Percentiles rank a stretch among this genome's conserved stretches.
Conservation (phyloP, 768 basidiomycete species). For the Podaxis mareebaensis region DNA sequence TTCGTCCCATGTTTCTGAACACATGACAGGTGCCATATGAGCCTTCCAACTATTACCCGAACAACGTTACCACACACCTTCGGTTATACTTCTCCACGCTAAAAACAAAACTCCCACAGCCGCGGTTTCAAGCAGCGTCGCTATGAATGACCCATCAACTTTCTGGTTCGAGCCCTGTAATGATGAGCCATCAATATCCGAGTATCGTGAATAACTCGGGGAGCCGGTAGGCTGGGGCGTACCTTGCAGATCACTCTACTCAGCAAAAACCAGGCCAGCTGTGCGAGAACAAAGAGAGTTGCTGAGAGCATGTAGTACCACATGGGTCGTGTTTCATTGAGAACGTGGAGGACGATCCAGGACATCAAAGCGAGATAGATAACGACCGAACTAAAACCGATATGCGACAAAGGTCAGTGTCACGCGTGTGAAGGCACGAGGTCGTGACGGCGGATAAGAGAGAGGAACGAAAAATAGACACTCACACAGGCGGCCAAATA, state of each 20-base stretch:
- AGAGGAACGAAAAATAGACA: conserved; percentile 9
- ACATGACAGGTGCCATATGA: not conserved
- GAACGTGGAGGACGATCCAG: conserved; percentile 73
- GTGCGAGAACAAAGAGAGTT: conserved; percentile 76
- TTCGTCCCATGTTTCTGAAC: conserved; percentile 34
- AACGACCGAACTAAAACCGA: conserved; percentile 39
- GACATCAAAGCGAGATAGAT: conserved; percentile 76
- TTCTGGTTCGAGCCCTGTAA: conserved; percentile 62
- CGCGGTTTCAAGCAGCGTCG: conserved; percentile 81
- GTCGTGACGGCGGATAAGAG: not conserved
- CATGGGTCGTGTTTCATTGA: conserved; percentile 81
- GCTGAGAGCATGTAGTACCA: conserved; percentile 74
- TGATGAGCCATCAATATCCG: not conserved
- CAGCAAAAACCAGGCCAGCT: conserved; percentile 83
- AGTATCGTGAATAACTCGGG: not conserved
- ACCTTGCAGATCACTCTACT: conserved; percentile 74
- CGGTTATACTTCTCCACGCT: conserved; percentile 89
- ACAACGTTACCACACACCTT: conserved; percentile 52
- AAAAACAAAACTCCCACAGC: conserved; percentile 67
- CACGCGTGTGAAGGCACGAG: conserved; percentile 1
- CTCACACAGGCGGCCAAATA: conserved; percentile 34
- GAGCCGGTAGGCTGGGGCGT: conserved; percentile 15
- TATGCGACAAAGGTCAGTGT: not conserved
- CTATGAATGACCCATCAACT: conserved; percentile 86
- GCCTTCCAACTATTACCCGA: not conserved